Evolutionary conservation across 1,139 yeast genomes (phyloP), one percentile per base, ranked within the genome.

Genomic region (Starmera stellimalicola): DNA sequence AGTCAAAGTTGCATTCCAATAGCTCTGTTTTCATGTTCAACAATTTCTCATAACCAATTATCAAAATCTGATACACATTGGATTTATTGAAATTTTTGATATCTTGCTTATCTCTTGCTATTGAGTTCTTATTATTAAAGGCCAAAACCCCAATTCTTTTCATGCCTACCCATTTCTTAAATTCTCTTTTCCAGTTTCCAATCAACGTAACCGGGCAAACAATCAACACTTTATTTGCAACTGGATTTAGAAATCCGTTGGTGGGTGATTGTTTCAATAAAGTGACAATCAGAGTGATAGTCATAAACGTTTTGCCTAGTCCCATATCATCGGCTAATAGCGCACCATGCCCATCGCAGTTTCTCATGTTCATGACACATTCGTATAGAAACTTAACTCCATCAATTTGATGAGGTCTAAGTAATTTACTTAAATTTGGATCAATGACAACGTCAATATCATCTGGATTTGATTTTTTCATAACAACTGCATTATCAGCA

Each of bases 241-340:
- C 56, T 0, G 76, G 69, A 1, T 19, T 20, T 4, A 41, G 41
- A 34, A 35, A 36, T 0, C 50, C 50, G 1, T 58, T 62, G n/a
- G n/a, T n/a, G 0, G 95, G 94, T 14, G 75, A 73, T 47, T 85
- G 95, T 45, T 73, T 77, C 22, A 85, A 54, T 16, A 93, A 56
- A 0, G 95, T 85, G 94, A 95, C 85, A 4, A 91, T 67, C 25
- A 87, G 53, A 0, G 94, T 52, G 5, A 91, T 88, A 0, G 96
- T 76, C 73, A 80, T 87, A 25, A 91, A 58, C 0, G 97, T 88
- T 51, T 91, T 91, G 0, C 99, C 99, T 18, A 91, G 63, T 0
- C 98, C 98, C 98, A 91, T 91, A 51, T 91, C 97, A 55, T 91
- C 98, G 0, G 98, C 98, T 32, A 91, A 57, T 7, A 91, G 60